Base-by-base conservation (phyloP, 768 basidiomycete genomes). In the Pleurotus tuber-regium region DNA sequence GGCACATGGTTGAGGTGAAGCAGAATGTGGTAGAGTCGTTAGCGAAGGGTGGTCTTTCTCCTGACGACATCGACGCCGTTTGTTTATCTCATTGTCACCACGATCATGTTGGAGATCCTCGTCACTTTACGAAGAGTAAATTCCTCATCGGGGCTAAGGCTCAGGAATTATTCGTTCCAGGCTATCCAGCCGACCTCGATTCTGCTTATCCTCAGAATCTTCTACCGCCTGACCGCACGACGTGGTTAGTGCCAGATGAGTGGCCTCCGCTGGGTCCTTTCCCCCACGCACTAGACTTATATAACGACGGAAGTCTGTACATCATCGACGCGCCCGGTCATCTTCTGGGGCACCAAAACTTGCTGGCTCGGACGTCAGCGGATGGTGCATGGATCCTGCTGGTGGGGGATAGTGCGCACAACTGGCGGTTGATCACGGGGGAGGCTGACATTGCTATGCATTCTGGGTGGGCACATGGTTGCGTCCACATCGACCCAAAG, bases 251-350 rank as follows among this genome's bases (percentile, higher is more conserved):
- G 19, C 52, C 61, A 28, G 52, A 57, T 4, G 70, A 67, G 1
- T 69, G 73, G 64, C 60, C 59, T 25, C 65, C 76, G 24, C 60
- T 83, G 35, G 80, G 78, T 0, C 77, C 78, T 1, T 82, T 80
- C 60, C 76, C 78, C 23, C 70, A 61, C 19, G 76, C 78, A 4
- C 57, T 75, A 16, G 80, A 85, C 64, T 76, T 72, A 57, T 82
- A 76, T 56, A 72, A 72, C 16, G 83, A 86, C 54, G 83, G 82
- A 5, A 79, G 77, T 56, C 59, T 82, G 29, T 84, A 79, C 57
- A 70, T 85, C 54, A 59, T 84, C 52, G 77, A 84, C 56, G 73
- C 81, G 1, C 72, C 81, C 1, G 82, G 83, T 0, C 83, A 85
- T 59, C 59, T 81, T 25, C 62, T 66, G 1, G 83, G 84, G 0